Evolutionary conservation across 192 early-diverging fungal genomes (phyloP).

Genomic region (Funneliformis geosporum): DNA sequence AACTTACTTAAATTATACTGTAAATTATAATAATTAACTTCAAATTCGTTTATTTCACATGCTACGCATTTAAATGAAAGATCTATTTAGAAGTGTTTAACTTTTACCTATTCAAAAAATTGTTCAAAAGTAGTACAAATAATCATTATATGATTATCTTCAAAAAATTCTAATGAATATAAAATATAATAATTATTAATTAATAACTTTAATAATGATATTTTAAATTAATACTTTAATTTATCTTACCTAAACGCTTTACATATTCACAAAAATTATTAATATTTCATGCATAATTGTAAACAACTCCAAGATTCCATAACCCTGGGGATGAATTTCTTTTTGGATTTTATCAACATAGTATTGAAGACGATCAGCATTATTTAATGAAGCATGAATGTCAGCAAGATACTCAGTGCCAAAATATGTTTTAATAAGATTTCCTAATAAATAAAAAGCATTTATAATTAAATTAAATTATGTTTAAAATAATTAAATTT

Average conservation of each 20-base stretch:
- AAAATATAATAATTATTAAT: background rate
- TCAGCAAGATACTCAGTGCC: background rate
- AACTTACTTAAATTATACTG: background rate
- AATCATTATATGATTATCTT: constrained; percentile 2
- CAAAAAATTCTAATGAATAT: background rate
- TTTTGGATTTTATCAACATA: background rate
- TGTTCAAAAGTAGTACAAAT: background rate
- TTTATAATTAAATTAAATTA: no score
- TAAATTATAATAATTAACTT: constrained; percentile 1
- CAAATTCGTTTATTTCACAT: background rate
- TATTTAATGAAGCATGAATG: background rate
- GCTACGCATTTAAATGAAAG: background rate
- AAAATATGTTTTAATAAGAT: constrained; percentile 18
- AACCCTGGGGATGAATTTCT: background rate
- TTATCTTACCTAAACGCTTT: background rate
- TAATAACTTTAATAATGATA: background rate
- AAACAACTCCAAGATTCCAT: background rate
- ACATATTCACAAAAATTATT: constrained; percentile 16
- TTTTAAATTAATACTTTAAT: background rate
- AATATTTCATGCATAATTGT: constrained; percentile 10
- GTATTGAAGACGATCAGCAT: background rate
- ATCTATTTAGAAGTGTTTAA: background rate
- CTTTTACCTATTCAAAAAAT: background rate
- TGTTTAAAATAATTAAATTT: no score
- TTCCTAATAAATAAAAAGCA: background rate